Evolutionary conservation across 169 alveolate genomes (phyloP).

Genomic region (Eimeria tenella): DNA sequence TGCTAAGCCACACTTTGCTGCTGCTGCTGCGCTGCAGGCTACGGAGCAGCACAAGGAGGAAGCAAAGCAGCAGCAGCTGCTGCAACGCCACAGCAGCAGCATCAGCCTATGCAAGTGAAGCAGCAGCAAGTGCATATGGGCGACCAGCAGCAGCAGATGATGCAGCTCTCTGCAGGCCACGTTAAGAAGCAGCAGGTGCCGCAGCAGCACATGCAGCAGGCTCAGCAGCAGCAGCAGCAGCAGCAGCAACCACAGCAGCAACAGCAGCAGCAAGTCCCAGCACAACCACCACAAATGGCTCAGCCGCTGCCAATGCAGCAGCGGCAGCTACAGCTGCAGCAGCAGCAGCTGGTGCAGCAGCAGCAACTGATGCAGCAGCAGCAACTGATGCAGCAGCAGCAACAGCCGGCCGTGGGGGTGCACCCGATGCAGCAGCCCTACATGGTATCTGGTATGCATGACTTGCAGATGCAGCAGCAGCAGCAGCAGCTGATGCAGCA

Average conservation of each 20-base stretch:
- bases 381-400: background rate
- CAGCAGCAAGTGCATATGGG: background rate
- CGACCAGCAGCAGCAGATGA: background rate
- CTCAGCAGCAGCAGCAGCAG: slow-evolving; percentile 38
- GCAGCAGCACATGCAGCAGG: background rate
- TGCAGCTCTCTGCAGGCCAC: background rate
- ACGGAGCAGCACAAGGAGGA: background rate
- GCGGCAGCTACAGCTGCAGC: slow-evolving; percentile 1
- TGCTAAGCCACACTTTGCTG: background rate
- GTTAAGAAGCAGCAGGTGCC: background rate
- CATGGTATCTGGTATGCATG: background rate
- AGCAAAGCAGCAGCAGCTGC: slow-evolving; percentile 15
- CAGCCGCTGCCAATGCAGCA: slow-evolving; percentile 4
- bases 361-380: slow-evolving; percentile 4
- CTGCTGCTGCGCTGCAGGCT: slow-evolving; percentile 7
- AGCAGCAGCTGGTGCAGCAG: background rate
- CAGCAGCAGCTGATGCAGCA: slow-evolving; percentile 1
- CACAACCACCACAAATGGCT: background rate
- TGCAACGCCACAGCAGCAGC: slow-evolving; percentile 2
- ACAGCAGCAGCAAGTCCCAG: background rate
- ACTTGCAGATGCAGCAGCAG: slow-evolving; percentile 11
- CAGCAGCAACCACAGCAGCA: background rate
- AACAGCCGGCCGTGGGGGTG: background rate
- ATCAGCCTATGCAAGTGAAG: background rate
- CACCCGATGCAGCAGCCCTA: slow-evolving; percentile 3